Percentiles rank a stretch among this genome's conserved stretches.
Evolutionary conservation across 148 eudicot genomes (phyloP).

Genomic region (Fagopyrum tataricum): DNA sequence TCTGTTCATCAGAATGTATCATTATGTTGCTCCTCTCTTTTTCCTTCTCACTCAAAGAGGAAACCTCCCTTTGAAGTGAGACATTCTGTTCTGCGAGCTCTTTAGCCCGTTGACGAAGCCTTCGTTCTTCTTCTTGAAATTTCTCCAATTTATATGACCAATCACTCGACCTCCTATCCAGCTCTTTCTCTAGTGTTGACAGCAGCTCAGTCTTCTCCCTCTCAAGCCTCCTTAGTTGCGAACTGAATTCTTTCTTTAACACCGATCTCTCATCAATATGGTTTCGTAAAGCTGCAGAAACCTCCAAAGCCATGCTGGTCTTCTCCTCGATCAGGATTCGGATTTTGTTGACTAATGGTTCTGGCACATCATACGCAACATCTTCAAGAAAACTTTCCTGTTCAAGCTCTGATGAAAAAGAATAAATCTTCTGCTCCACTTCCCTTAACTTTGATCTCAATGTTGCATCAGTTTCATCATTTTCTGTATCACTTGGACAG

Average conservation of each 20-base stretch:
- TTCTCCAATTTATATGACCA: conserved; percentile 77
- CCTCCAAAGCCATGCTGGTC: conserved; percentile 47
- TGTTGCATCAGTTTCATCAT: conserved; percentile 36
- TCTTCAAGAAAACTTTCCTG: conserved; percentile 41
- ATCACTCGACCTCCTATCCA: conserved; percentile 86
- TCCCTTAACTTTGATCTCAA: conserved; percentile 54
- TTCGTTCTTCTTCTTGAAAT: conserved; percentile 73
- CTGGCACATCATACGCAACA: conserved; percentile 36
- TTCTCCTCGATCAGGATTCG: conserved; percentile 56
- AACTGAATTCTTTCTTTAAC: conserved; percentile 35
- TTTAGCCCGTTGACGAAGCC: conserved; percentile 80
- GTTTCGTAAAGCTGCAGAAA: conserved; percentile 39
- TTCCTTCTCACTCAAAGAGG: conserved; percentile 55
- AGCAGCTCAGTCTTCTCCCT: conserved; percentile 72
- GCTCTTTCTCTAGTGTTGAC: conserved; percentile 63
- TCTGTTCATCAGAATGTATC: conserved; percentile 39
- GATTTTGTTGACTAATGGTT: conserved; percentile 44
- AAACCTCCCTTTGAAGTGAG: conserved; percentile 76
- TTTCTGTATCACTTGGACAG: conserved; percentile 13
- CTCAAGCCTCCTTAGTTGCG: conserved; percentile 43
- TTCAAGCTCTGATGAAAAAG: conserved; percentile 58
- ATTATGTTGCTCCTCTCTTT: conserved; percentile 34
- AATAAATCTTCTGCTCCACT: conserved; percentile 48
- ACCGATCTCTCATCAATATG: conserved; percentile 46
- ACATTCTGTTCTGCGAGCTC: conserved; percentile 98